These are phyloP conservation scores for Aspergillus aculeatinus DNA, from an alignment of 2,329 filamentous ascomycete genomes.

Conservation along the genomic window DNA sequence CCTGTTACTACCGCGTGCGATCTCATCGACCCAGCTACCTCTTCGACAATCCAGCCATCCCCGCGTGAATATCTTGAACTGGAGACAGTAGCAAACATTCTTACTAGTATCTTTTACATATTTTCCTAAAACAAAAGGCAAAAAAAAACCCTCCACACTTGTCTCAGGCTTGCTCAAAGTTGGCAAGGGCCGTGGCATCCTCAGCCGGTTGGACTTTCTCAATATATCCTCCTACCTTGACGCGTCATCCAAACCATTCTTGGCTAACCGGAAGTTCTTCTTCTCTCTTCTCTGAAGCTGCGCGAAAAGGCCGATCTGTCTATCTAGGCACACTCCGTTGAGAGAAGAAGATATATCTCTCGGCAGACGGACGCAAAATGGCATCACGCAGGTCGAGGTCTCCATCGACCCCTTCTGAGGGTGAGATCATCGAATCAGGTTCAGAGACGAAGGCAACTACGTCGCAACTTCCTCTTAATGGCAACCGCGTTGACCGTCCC, in stretches of 20 bases:
- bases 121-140: too few relatives aligned
- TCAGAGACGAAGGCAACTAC: slow-evolving; percentile 80
- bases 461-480: slow-evolving; percentile 70
- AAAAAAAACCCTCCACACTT: background rate
- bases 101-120: too few relatives aligned
- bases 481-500: slow-evolving; percentile 87
- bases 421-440: slow-evolving; percentile 77
- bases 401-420: slow-evolving; percentile 73
- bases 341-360: slow-evolving; percentile 1
- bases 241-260: slow-evolving; percentile 28
- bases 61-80: background rate
- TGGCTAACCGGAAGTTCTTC: slow-evolving; percentile 37
- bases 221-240: slow-evolving; percentile 31
- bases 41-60: background rate
- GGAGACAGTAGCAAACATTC: background rate
- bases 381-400: slow-evolving; percentile 50
- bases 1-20: slow-evolving; percentile 6
- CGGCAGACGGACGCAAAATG: slow-evolving; percentile 39
- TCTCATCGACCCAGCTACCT: background rate
- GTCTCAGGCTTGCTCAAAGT: slow-evolving; percentile 8
- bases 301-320: slow-evolving; percentile 21
- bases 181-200: slow-evolving; percentile 30
- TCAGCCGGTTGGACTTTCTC: slow-evolving; percentile 46
- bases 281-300: slow-evolving; percentile 24
- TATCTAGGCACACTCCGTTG: slow-evolving; percentile 1